Conservation (phyloP, 805 yeast species). For the Scheffersomyces coipomensis region DNA sequence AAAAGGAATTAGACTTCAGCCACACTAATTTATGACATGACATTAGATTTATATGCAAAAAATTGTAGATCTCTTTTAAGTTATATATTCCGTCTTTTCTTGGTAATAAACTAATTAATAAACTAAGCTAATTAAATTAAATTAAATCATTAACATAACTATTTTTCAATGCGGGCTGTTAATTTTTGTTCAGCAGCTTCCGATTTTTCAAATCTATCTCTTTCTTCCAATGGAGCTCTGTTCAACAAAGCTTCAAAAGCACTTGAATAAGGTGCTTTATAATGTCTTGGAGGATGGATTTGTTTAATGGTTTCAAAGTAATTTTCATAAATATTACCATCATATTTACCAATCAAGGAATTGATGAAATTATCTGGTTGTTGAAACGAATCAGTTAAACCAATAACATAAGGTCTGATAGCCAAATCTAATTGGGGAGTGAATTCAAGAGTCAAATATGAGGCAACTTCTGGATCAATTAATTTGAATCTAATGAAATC, state of each 20-base stretch:
- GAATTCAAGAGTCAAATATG: conserved; percentile 20
- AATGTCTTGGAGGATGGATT: conserved; percentile 47
- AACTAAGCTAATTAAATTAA: too few species aligned
- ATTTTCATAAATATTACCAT: conserved; percentile 81
- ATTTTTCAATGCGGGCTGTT: conserved; percentile 15
- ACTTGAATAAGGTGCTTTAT: conserved; percentile 62
- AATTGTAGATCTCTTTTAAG: too few species aligned
- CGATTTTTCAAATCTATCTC: conserved; percentile 31
- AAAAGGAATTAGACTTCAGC: too few species aligned
- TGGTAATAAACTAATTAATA: too few species aligned
- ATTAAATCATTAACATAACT: too few species aligned
- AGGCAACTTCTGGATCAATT: conserved; percentile 27
- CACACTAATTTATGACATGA: too few species aligned
- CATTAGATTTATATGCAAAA: too few species aligned
- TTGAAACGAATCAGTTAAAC: conserved; percentile 81
- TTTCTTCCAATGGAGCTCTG: conserved; percentile 28
- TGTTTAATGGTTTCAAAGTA: conserved; percentile 58
- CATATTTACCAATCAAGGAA: conserved; percentile 76
- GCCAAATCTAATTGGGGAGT: conserved; percentile 32
- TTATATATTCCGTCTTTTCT: too few species aligned
- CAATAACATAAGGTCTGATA: conserved; percentile 65
- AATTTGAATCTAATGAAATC: conserved; percentile 37
- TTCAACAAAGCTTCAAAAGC: conserved; percentile 32
- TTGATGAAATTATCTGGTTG: conserved; percentile 78
- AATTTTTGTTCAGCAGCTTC: conserved; percentile 32